Conservation (phyloP, 768 basidiomycete genomes). For the Suillus plorans region DNA sequence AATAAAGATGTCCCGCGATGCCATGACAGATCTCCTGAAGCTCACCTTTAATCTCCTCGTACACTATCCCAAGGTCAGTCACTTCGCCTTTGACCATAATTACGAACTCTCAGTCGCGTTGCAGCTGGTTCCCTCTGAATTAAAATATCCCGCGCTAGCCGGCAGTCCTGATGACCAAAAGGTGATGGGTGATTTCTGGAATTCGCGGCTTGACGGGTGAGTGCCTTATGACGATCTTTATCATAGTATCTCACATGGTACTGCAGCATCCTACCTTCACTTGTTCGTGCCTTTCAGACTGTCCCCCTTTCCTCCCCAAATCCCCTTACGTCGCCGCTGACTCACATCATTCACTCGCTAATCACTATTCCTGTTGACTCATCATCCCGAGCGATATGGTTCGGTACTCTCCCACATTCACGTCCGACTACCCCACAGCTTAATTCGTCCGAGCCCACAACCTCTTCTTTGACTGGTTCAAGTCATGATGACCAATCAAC, state of each 20-base stretch:
- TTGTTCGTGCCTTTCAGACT: constrained; percentile 68
- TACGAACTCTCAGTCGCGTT: not conserved
- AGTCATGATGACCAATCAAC: not conserved
- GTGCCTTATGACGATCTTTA: constrained; percentile 23
- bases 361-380: constrained; percentile 73
- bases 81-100: not conserved
- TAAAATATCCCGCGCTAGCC: constrained; percentile 27
- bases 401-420: constrained; percentile 42
- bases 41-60: constrained; percentile 77
- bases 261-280: constrained; percentile 64
- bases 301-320: constrained; percentile 59
- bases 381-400: constrained; percentile 60
- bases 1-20: constrained; percentile 60
- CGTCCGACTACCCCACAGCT: constrained; percentile 36
- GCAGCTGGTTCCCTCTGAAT: constrained; percentile 43
- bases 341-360: constrained; percentile 79
- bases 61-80: constrained; percentile 74
- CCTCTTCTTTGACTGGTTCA: not conserved
- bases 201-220: constrained; percentile 66
- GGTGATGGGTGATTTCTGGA: constrained; percentile 77
- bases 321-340: constrained; percentile 72
- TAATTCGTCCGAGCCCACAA: constrained; percentile 26
- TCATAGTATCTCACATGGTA: not conserved
- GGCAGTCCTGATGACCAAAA: constrained; percentile 33
- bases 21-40: constrained; percentile 83